A percentile compares a stretch with the other conserved stretches of the same genome.
Evolutionary conservation across 192 early-diverging fungal genomes (phyloP).

Genomic region (Chytriomyces sp.): DNA sequence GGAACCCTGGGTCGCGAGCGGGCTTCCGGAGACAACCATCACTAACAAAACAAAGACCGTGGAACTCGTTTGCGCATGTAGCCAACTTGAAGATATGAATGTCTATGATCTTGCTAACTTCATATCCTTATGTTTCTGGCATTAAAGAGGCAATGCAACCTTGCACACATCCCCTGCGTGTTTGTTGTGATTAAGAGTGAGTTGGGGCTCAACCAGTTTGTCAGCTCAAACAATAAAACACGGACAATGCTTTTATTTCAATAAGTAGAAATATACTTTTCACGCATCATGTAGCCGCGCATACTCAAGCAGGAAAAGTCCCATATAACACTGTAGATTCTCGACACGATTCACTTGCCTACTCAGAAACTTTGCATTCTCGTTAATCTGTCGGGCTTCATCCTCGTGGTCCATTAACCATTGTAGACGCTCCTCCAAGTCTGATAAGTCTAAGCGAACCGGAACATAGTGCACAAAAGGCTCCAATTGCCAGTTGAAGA

Average conservation of each 20-base stretch:
- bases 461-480: slow-evolving; percentile 26
- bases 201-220: too few species aligned
- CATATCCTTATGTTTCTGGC: background rate
- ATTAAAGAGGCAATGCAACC: slow-evolving; percentile 71
- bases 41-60: slow-evolving; percentile 85
- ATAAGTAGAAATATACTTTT: too few species aligned
- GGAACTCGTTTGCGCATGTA: slow-evolving; percentile 89
- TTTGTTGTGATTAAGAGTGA: slow-evolving; percentile 97
- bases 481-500: background rate
- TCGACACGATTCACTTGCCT: background rate
- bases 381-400: background rate
- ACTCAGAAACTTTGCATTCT: background rate
- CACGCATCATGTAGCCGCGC: too few species aligned
- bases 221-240: too few species aligned
- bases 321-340: background rate
- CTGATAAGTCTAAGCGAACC: slow-evolving; percentile 5
- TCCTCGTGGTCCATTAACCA: slow-evolving; percentile 15
- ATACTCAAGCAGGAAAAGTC: background rate
- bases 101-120: background rate
- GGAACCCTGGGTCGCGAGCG: slow-evolving; percentile 89
- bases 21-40: slow-evolving; percentile 86
- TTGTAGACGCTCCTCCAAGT: background rate
- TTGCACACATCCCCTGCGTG: slow-evolving; percentile 83
- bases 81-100: slow-evolving; percentile 70
- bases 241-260: too few species aligned